A percentile compares a stretch with the other conserved stretches of the same genome.
Evolutionary conservation across 768 basidiomycete species (phyloP).

Genomic region (Bullera alba): DNA sequence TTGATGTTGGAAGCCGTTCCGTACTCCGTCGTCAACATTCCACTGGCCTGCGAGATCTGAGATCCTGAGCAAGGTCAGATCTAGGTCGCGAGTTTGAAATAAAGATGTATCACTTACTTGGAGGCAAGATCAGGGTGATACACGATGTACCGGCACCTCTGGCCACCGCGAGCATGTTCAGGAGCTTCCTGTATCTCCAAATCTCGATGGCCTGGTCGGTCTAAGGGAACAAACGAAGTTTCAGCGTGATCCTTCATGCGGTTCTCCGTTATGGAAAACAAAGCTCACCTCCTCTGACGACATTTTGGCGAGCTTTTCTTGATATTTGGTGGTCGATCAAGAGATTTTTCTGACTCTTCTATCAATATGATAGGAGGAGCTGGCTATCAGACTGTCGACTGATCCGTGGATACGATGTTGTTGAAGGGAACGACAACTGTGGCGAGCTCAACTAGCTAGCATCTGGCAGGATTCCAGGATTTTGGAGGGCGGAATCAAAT

Average conservation of each 20-base stretch:
- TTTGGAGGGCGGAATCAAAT: too few species aligned
- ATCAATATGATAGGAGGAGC: too few species aligned
- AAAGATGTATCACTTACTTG: constrained; percentile 48
- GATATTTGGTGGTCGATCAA: too few species aligned
- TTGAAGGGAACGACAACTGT: too few species aligned
- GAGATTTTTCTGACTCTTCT: too few species aligned
- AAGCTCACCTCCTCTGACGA: constrained; percentile 12
- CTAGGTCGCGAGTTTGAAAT: neutral
- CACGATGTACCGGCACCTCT: constrained; percentile 96
- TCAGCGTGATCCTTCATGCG: constrained; percentile 10
- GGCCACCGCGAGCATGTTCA: constrained; percentile 92
- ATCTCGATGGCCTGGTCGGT: constrained; percentile 42
- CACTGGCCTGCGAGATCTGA: constrained; percentile 88
- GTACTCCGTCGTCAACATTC: constrained; percentile 97
- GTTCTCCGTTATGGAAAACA: neutral
- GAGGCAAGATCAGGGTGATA: constrained; percentile 96
- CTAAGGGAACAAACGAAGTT: constrained; percentile 2
- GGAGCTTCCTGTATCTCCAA: constrained; percentile 94
- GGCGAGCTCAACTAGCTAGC: too few species aligned
- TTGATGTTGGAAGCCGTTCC: constrained; percentile 99
- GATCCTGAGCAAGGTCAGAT: constrained; percentile 28
- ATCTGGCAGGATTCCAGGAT: too few species aligned
- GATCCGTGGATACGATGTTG: too few species aligned
- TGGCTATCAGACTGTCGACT: too few species aligned
- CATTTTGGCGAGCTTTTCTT: constrained; percentile 1